Conservation (phyloP, 202 grass and related monocot species). For the Digitaria exilis region DNA sequence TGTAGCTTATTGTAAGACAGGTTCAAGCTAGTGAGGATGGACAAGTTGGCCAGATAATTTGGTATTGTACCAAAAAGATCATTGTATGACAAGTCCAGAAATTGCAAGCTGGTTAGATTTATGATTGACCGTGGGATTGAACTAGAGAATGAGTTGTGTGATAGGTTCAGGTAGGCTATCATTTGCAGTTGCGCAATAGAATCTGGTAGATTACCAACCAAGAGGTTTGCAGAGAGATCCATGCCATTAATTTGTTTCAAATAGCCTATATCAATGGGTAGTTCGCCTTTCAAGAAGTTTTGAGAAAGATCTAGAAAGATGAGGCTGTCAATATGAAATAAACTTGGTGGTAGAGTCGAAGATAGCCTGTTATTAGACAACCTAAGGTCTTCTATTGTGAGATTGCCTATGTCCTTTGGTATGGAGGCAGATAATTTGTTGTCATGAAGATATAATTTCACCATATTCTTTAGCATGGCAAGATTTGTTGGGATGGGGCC, state of each 20-base stretch:
- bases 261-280: slow-evolving; percentile 17
- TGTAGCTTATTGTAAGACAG: slow-evolving; percentile 40
- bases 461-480: neutral
- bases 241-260: neutral
- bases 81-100: slow-evolving; percentile 38
- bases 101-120: slow-evolving; percentile 18
- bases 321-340: slow-evolving; percentile 16
- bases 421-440: neutral
- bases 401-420: neutral
- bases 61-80: slow-evolving; percentile 31
- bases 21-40: slow-evolving; percentile 21
- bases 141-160: slow-evolving; percentile 24
- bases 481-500: neutral
- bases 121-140: slow-evolving; percentile 32
- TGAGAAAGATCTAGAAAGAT: neutral
- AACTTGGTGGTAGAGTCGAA: slow-evolving; percentile 9
- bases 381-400: neutral
- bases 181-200: slow-evolving; percentile 23
- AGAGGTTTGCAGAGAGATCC: slow-evolving; percentile 32
- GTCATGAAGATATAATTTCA: neutral
- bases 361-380: neutral
- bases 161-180: slow-evolving; percentile 30
- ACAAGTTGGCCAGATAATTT: slow-evolving; percentile 5
- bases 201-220: slow-evolving; percentile 30
- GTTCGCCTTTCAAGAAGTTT: slow-evolving; percentile 17